Base-by-base conservation (phyloP, 495 filamentous ascomycete species). In the Podospora fimiseda region DNA sequence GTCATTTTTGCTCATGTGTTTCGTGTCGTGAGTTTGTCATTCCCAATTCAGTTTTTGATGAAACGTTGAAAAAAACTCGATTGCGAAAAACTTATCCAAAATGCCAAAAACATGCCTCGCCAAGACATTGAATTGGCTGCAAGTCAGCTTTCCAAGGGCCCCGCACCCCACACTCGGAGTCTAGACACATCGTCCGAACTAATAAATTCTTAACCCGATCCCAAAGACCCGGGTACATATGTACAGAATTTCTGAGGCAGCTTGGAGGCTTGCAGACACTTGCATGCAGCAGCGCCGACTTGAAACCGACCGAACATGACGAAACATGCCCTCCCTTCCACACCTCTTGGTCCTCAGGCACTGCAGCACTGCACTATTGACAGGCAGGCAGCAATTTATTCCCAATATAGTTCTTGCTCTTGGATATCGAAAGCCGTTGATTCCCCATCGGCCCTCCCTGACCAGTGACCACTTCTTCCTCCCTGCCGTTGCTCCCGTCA, bases 81-180 rank as follows among this genome's bases (percentile, higher is more conserved):
- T n/a, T n/a, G n/a, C n/a, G n/a, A n/a, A n/a, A n/a, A n/a, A n/a
- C n/a, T n/a, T n/a, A n/a, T n/a, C n/a, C n/a, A 33, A 33, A 11
- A 33, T 33, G 5, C 27, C 27, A 11, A 33, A 33, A 33, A 33
- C 27, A 33, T 11, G 27, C 27, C 27, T 40, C 9, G 54, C 60
- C 58, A 56, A 63, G 15, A 27, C 39, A 8, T 37, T 2, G n/a
- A 21, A 58, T 20, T 42, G 51, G 50, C 41, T 50, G 47, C 36
- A 43, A 21, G 56, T 64, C 61, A 64, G 61, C 61, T 64, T 47
- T 39, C 24, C 55, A 5, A 64, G 52, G 61, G 50, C 53, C 43
- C 24, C 13, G 46, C 52, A 39, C 37, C 13, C 52, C 43, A 16
- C 51, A 39, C 48, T 20, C 24, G 48, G 2, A 27, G 20, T 47